Evolutionary conservation across 2,329 filamentous ascomycete species (phyloP).

Genomic region (Alternaria rosae): DNA sequence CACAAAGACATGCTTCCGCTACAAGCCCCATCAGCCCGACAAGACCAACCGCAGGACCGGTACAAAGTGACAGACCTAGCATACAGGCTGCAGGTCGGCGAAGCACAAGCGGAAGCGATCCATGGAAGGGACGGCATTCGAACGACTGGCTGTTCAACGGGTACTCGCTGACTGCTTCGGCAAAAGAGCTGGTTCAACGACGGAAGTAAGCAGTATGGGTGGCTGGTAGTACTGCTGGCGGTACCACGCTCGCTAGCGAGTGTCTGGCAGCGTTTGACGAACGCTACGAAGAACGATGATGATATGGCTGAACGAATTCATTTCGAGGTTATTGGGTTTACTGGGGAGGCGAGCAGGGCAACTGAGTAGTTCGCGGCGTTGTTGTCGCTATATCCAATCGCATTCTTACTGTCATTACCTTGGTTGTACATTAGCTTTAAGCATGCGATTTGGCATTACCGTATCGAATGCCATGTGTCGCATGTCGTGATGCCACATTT

Average conservation of each 20-base stretch:
- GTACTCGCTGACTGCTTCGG: constrained; percentile 47
- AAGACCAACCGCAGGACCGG: constrained; percentile 12
- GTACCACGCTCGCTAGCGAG: constrained; percentile 24
- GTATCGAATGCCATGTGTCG: background rate
- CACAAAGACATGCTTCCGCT: constrained; percentile 10
- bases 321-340: background rate
- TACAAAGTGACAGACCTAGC: constrained; percentile 33
- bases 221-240: constrained; percentile 26
- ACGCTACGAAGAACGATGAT: background rate
- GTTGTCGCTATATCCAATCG: background rate
- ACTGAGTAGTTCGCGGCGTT: background rate
- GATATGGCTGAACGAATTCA: background rate
- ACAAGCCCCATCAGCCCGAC: constrained; percentile 19
- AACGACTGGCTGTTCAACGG: constrained; percentile 51
- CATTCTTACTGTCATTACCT: background rate
- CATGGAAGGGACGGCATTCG: constrained; percentile 48
- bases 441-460: background rate
- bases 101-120: constrained; percentile 43
- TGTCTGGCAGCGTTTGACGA: constrained; percentile 29
- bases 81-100: constrained; percentile 32
- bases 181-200: constrained; percentile 39
- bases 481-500: background rate
- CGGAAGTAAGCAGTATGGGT: constrained; percentile 26
- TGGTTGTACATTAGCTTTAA: constrained; percentile 8
- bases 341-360: background rate